Evolutionary conservation across 2,329 filamentous ascomycete species (phyloP).

Genomic region (Teratosphaeriaceae sp.): DNA sequence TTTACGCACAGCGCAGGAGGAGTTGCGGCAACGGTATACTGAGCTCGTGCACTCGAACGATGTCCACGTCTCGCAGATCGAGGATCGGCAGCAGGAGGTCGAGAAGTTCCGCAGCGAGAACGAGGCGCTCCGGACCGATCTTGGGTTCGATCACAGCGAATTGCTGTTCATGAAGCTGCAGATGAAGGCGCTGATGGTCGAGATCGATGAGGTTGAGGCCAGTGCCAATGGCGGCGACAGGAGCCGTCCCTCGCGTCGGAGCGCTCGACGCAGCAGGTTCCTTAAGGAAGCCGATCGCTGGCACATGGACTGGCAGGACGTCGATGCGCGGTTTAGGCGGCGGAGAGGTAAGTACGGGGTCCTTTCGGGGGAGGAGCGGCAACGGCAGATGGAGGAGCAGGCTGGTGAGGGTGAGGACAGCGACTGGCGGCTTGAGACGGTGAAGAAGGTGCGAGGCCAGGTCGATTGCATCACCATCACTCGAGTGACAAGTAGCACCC

Average conservation of each 20-base stretch:
- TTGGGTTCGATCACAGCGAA: slow-evolving; percentile 33
- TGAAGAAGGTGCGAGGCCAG: slow-evolving; percentile 18
- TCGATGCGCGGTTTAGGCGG: slow-evolving; percentile 25
- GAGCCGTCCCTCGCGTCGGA: slow-evolving; percentile 7
- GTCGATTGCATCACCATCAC: slow-evolving; percentile 23
- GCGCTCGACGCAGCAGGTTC: slow-evolving; percentile 11
- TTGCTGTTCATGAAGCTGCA: slow-evolving; percentile 35
- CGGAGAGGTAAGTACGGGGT: slow-evolving; percentile 26
- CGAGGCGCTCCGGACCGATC: slow-evolving; percentile 29
- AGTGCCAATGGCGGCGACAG: slow-evolving; percentile 6
- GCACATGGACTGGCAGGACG: slow-evolving; percentile 31
- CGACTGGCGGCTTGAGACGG: slow-evolving; percentile 23
- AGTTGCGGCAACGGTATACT: slow-evolving; percentile 27
- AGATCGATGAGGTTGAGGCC: no score
- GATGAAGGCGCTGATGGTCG: no score
- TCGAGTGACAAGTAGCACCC: slow-evolving; percentile 14
- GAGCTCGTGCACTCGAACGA: slow-evolving; percentile 29
- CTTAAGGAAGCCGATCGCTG: slow-evolving; percentile 29
- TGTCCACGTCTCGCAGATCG: slow-evolving; percentile 21
- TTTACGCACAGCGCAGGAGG: slow-evolving; percentile 23
- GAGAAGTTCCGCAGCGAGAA: slow-evolving; percentile 31
- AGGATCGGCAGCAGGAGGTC: slow-evolving; percentile 25
- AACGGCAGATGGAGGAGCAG: no score
- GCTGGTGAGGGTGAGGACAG: slow-evolving; percentile 6
- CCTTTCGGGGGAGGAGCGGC: slow-evolving; percentile 6